phyloP scores from a whole-genome alignment of 768 basidiomycete species.

The Phylloporus arenicola region DNA sequence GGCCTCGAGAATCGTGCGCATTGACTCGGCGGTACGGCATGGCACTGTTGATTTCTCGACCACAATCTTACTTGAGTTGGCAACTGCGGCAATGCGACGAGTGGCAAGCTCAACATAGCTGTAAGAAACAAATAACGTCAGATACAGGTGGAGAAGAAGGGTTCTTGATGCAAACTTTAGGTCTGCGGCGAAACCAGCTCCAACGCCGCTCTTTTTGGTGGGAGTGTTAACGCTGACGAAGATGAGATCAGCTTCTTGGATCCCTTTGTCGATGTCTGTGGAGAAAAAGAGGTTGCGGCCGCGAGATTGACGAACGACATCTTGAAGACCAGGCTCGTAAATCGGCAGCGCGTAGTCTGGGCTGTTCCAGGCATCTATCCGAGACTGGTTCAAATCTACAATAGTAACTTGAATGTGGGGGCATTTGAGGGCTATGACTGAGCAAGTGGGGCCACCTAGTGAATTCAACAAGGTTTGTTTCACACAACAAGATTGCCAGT shows the following conservation, averaged over 20 bases:
- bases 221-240: slow-evolving; percentile 99
- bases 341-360: slow-evolving; percentile 82
- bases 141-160: slow-evolving; percentile 2
- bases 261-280: slow-evolving; percentile 89
- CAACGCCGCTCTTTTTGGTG: slow-evolving; percentile 96
- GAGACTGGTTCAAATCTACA: slow-evolving; percentile 92
- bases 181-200: slow-evolving; percentile 97
- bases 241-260: slow-evolving; percentile 93
- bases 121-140: slow-evolving; percentile 6
- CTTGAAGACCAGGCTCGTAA: slow-evolving; percentile 94
- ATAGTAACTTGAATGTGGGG: slow-evolving; percentile 94
- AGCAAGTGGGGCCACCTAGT: slow-evolving; percentile 89
- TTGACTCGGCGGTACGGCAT: slow-evolving; percentile 96
- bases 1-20: slow-evolving; percentile 98
- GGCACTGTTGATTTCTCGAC: slow-evolving; percentile 99
- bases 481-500: neutral
- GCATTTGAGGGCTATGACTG: slow-evolving; percentile 91
- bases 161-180: slow-evolving; percentile 66
- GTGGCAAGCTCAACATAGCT: slow-evolving; percentile 98
- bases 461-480: slow-evolving; percentile 13
- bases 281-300: slow-evolving; percentile 97
- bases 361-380: slow-evolving; percentile 97
- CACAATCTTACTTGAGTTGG: slow-evolving; percentile 91
- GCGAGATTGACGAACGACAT: slow-evolving; percentile 80
- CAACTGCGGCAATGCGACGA: slow-evolving; percentile 89